phyloP scores from a whole-genome alignment of 768 basidiomycete species.

The Chiua virens region DNA sequence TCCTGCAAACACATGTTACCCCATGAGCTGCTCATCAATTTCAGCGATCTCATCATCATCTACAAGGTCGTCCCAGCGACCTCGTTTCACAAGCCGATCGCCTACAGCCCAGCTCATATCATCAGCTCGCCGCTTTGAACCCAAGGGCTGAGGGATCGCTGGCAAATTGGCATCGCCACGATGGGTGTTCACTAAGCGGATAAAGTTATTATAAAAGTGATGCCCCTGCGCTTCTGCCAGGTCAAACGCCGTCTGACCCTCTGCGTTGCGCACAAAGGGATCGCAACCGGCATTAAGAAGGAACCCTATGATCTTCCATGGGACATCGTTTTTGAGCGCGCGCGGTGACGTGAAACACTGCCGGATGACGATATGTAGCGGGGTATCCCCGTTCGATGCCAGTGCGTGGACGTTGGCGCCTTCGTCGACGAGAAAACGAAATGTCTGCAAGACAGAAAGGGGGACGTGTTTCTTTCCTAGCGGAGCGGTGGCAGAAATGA shows the following conservation, averaged over 20 bases:
- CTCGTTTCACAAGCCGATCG: background rate
- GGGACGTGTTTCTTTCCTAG: too few relatives aligned
- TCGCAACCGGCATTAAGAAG: background rate
- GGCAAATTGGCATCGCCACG: too few relatives aligned
- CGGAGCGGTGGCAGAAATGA: background rate
- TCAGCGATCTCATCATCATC: background rate
- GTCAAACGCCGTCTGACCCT: background rate
- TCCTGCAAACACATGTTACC: background rate
- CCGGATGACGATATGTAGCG: background rate
- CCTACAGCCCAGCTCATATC: too few relatives aligned
- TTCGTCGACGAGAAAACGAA: background rate
- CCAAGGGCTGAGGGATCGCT: too few relatives aligned
- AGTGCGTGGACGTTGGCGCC: background rate
- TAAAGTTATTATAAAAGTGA: background rate
- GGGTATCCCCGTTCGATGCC: conserved; percentile 1
- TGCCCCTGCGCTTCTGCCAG: background rate
- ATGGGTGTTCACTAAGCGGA: too few relatives aligned
- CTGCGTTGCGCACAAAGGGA: background rate
- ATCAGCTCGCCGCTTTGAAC: too few relatives aligned
- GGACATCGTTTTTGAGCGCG: too few relatives aligned
- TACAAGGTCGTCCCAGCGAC: background rate
- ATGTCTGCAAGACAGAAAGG: too few relatives aligned
- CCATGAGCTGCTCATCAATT: conserved; percentile 2
- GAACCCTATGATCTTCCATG: background rate
- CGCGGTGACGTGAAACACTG: background rate